Conservation (phyloP, 2,329 filamentous ascomycete genomes). For the Biscogniauxia mediterranea region DNA sequence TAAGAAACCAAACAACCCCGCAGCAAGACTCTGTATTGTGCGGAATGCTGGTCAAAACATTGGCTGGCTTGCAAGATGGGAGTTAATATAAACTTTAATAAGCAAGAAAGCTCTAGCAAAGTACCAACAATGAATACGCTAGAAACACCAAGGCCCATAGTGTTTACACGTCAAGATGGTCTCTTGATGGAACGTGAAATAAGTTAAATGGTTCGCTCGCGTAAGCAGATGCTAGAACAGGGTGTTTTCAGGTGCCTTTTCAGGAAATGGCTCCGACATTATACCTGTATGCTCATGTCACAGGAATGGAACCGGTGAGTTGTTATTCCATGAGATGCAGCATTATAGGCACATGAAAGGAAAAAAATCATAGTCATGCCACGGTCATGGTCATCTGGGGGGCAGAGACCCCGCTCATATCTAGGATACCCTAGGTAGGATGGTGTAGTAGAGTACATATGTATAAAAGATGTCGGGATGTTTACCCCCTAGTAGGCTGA, state of each 20-base stretch:
- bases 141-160: not conserved
- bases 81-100: conserved; percentile 46
- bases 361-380: not conserved
- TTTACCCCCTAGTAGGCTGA: not conserved
- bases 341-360: not conserved
- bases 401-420: not conserved
- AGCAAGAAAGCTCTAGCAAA: not conserved
- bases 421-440: not conserved
- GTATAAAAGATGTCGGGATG: not conserved
- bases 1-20: conserved; percentile 32
- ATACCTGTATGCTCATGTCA: not conserved
- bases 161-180: not conserved
- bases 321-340: not conserved
- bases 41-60: conserved; percentile 76
- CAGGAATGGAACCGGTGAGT: not conserved
- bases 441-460: not conserved
- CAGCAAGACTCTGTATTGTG: conserved; percentile 69
- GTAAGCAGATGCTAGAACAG: not conserved
- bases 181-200: not conserved
- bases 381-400: not conserved
- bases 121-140: not conserved
- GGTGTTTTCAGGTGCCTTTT: not conserved
- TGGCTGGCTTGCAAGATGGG: conserved; percentile 79
- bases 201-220: not conserved
- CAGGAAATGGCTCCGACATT: not conserved